Base-by-base conservation (phyloP, 352 stramenopile genomes). In the Pythium folliculosum region DNA sequence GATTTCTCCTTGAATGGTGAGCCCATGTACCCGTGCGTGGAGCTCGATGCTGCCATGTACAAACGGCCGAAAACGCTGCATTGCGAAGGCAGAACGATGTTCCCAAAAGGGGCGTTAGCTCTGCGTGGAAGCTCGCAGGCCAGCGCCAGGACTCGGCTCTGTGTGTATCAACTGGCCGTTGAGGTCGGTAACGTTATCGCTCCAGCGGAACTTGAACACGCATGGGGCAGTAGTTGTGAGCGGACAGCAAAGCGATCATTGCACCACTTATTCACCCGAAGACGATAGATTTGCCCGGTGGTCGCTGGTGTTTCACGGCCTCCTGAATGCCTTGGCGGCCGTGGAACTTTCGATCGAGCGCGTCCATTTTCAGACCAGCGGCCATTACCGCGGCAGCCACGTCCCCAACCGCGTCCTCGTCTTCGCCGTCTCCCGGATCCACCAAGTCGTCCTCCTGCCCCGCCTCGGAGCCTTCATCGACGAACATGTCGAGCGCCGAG, bases 291-390 rank as follows among this genome's bases (percentile, higher is more conserved):
- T 68, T 66, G 25, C 45, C 51, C 10, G 54, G 14, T 48, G 30
- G 19, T 40, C 12, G 59, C 16, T 22, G 59, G 8, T 51, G n/a
- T 59, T 47, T 47, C 17, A 30, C 8, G 5, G 17, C 17, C 53
- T n/a, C 35, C 1, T 13, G 19, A 22, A 9, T 37, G 51, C 48
- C 45, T 22, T 38, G 0, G 12, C 21, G 59, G 21, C 44, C 9
- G 27, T 23, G 43, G 2, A 67, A 16, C 17, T 44, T 45, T 17
- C 50, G 32, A 13, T 66, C 35, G 43, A 70, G 14, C 2, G 60
- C 67, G 30, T 73, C 62, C 62, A 67, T 67, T 50, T 66, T 70
- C 13, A 55, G 17, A 0, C 56, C 49, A 6, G 57, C 50, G 3
- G 47, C 58, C 10, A 44, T 22, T 19, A 69, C 44, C 4, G 54